phyloP scores from a whole-genome alignment of 495 filamentous ascomycete genomes.

The Hypoxylon subgilvum region DNA sequence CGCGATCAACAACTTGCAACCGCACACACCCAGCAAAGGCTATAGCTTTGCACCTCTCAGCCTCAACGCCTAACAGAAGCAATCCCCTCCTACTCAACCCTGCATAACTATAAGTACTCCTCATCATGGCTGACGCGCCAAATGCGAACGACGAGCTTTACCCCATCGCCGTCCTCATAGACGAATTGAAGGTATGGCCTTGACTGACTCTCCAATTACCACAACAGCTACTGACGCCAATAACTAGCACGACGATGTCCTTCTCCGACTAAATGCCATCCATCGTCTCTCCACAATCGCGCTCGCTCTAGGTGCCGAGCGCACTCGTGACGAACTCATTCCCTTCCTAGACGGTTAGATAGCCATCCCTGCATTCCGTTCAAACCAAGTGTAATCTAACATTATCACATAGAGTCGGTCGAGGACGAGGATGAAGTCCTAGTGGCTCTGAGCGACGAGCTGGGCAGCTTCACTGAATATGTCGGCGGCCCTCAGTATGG shows the following conservation, averaged over 20 bases:
- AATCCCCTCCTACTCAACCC: background rate
- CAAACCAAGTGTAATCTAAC: constrained; percentile 33
- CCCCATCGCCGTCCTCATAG: constrained; percentile 98
- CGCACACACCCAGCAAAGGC: constrained; percentile 12
- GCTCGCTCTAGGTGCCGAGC: constrained; percentile 89
- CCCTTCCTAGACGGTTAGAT: constrained; percentile 92
- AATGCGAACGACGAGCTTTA: constrained; percentile 91
- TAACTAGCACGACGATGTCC: constrained; percentile 91
- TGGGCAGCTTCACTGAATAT: constrained; percentile 95
- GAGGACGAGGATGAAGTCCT: constrained; percentile 99
- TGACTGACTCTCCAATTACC: constrained; percentile 9
- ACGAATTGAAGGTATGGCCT: constrained; percentile 89
- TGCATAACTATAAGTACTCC: constrained; percentile 28
- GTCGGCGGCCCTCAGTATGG: constrained; percentile 92
- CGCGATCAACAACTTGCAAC: constrained; percentile 38
- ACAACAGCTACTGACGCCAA: constrained; percentile 23
- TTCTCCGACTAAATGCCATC: constrained; percentile 96
- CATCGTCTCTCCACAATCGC: constrained; percentile 97
- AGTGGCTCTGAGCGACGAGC: constrained; percentile 93
- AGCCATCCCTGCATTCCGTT: constrained; percentile 16
- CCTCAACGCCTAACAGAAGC: constrained; percentile 10
- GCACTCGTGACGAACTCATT: constrained; percentile 96
- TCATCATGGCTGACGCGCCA: constrained; percentile 61
- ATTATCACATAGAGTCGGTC: constrained; percentile 77
- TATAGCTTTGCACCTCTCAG: constrained; percentile 14